Evolutionary conservation across 179 eudicot genomes (phyloP).

Genomic region (Sideroxylon spinosum): DNA sequence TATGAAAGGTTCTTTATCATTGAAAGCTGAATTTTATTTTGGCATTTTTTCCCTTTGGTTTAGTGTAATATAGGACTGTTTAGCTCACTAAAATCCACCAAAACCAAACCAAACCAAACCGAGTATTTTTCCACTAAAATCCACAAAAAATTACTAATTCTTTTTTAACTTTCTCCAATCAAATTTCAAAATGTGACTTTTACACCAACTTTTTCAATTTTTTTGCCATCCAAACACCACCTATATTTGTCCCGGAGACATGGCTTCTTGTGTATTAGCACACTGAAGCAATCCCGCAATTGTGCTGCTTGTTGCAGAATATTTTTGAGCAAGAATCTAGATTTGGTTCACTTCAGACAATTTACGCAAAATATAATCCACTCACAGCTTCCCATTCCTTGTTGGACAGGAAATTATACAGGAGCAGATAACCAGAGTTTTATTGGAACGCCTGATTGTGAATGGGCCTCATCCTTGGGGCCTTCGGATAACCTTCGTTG

Average conservation of each 20-base stretch:
- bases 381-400: neutral
- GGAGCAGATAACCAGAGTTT: slow-evolving; percentile 90
- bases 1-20: neutral
- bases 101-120: too few relatives aligned
- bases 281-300: neutral
- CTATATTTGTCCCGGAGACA: too few relatives aligned
- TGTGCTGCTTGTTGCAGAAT: neutral
- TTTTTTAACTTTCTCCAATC: too few relatives aligned
- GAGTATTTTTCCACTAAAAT: too few relatives aligned
- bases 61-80: too few relatives aligned
- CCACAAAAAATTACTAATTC: too few relatives aligned
- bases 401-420: slow-evolving; percentile 68
- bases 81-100: too few relatives aligned
- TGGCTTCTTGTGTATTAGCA: neutral
- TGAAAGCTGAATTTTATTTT: neutral
- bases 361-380: neutral
- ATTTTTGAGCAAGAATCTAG: neutral
- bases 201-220: too few relatives aligned
- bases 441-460: slow-evolving; percentile 83
- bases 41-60: too few relatives aligned
- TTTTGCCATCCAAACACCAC: too few relatives aligned
- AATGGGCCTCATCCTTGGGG: slow-evolving; percentile 99
- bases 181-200: too few relatives aligned
- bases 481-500: slow-evolving; percentile 79
- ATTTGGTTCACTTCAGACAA: neutral